Percentiles rank a stretch among this genome's conserved stretches.
Conservation (phyloP, 1,139 yeast genomes). For the Wickerhamiella infanticola region DNA sequence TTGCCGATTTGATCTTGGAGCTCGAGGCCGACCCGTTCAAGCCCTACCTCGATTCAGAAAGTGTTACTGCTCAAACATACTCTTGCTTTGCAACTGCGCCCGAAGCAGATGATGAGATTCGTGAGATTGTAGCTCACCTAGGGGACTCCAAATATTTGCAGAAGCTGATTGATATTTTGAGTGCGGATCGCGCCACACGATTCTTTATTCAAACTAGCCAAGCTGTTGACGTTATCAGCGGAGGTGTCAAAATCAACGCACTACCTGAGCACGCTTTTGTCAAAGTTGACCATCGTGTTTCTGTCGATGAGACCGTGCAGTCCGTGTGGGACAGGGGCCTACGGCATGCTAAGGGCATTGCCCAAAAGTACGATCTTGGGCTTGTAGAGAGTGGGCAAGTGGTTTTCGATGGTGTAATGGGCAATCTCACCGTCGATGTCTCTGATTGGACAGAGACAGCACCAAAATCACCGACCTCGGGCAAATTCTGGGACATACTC, state of each 20-base stretch:
- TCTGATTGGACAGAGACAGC: constrained; percentile 19
- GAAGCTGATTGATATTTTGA: neutral
- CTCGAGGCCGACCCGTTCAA: constrained; percentile 38
- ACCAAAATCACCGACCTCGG: constrained; percentile 36
- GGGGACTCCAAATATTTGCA: constrained; percentile 1
- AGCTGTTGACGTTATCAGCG: constrained; percentile 55
- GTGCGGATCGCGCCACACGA: constrained; percentile 8
- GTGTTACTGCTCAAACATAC: constrained; percentile 35
- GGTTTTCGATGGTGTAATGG: neutral
- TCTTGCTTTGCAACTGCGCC: constrained; percentile 21
- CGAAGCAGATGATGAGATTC: constrained; percentile 3
- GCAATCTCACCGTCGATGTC: neutral
- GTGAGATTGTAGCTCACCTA: constrained; percentile 4
- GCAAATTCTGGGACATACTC: constrained; percentile 36
- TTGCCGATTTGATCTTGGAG: constrained; percentile 35
- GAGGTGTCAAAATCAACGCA: constrained; percentile 60
- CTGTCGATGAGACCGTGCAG: constrained; percentile 34
- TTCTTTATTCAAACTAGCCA: constrained; percentile 47
- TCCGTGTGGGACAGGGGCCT: constrained; percentile 29
- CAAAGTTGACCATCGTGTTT: constrained; percentile 44
- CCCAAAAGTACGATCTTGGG: constrained; percentile 28
- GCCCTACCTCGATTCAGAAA: constrained; percentile 31
- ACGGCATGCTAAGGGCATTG: constrained; percentile 27
- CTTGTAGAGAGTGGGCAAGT: neutral
- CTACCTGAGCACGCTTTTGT: constrained; percentile 52